A percentile compares a stretch with the other conserved stretches of the same genome.
phyloP scores from a whole-genome alignment of 345 rosid species.

The Linum tenue region DNA sequence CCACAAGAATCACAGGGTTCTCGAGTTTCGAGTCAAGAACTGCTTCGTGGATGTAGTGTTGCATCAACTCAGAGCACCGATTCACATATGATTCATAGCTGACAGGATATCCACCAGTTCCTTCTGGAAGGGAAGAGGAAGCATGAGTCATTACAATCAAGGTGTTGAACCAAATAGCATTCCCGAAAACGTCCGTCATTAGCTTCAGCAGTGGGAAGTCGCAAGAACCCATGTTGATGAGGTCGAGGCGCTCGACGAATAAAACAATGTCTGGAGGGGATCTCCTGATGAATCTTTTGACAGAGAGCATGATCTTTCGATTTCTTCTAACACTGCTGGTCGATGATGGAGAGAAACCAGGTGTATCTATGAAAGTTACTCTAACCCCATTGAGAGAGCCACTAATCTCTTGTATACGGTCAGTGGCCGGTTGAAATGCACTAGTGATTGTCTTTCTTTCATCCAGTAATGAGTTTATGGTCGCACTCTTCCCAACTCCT shows the following conservation, averaged over 20 bases:
- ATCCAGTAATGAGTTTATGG: constrained; percentile 76
- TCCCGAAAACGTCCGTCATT: constrained; percentile 65
- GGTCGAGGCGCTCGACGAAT: constrained; percentile 73
- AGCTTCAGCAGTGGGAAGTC: constrained; percentile 74
- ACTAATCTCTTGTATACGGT: constrained; percentile 50
- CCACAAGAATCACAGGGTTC: constrained; percentile 68
- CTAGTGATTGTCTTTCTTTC: constrained; percentile 54
- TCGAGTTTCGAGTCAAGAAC: constrained; percentile 61
- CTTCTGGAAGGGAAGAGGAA: constrained; percentile 56
- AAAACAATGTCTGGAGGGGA: constrained; percentile 78
- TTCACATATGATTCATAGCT: constrained; percentile 65
- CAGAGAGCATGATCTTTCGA: constrained; percentile 57
- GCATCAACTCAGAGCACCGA: constrained; percentile 60
- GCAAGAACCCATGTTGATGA: constrained; percentile 45
- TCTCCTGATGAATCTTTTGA: constrained; percentile 55
- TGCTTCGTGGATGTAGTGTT: constrained; percentile 62
- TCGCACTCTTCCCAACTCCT: constrained; percentile 98
- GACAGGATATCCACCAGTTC: constrained; percentile 52
- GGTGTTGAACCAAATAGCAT: constrained; percentile 79
- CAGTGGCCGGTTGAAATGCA: constrained; percentile 75
- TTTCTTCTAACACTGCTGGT: constrained; percentile 50
- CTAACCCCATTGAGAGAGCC: constrained; percentile 65
- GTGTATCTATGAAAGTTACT: constrained; percentile 78
- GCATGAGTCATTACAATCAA: constrained; percentile 88
- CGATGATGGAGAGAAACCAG: constrained; percentile 65